Evolutionary conservation across 2,329 filamentous ascomycete species (phyloP).

Genomic region (Stylonectria norvegica): DNA sequence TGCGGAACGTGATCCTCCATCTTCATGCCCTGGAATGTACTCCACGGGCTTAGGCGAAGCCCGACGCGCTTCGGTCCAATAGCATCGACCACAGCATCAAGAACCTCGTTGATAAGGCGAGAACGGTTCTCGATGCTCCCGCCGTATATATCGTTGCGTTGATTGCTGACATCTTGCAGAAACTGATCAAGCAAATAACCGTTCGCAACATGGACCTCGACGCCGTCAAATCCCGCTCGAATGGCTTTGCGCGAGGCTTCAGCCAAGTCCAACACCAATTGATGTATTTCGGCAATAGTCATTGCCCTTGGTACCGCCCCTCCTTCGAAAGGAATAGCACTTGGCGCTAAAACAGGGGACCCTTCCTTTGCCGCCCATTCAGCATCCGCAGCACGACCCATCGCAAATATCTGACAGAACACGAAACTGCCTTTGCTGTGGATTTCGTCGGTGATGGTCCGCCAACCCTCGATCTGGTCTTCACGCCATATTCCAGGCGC

Average conservation of each 20-base stretch:
- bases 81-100: slow-evolving; percentile 36
- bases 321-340: slow-evolving; percentile 39
- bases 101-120: slow-evolving; percentile 50
- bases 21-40: slow-evolving; percentile 59
- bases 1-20: slow-evolving; percentile 62
- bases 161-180: slow-evolving; percentile 48
- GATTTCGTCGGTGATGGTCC: slow-evolving; percentile 57
- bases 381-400: slow-evolving; percentile 51
- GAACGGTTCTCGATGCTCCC: slow-evolving; percentile 51
- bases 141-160: slow-evolving; percentile 50
- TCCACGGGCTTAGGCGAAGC: slow-evolving; percentile 60
- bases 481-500: slow-evolving; percentile 57
- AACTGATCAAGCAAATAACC: slow-evolving; percentile 63
- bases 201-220: slow-evolving; percentile 59
- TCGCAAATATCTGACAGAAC: slow-evolving; percentile 59
- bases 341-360: slow-evolving; percentile 24
- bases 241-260: slow-evolving; percentile 53
- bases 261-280: slow-evolving; percentile 56
- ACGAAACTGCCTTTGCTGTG: slow-evolving; percentile 60
- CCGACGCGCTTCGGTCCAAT: slow-evolving; percentile 51
- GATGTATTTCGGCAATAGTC: slow-evolving; percentile 61
- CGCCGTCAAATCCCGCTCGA: slow-evolving; percentile 64
- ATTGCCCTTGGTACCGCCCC: slow-evolving; percentile 56
- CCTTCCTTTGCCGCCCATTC: slow-evolving; percentile 27
- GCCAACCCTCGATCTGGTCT: slow-evolving; percentile 58